Percentiles rank a stretch among this genome's conserved stretches.
These are phyloP conservation scores for Cercospora beticola DNA, from an alignment of 2,329 filamentous ascomycete genomes.

Conservation along the genomic window DNA sequence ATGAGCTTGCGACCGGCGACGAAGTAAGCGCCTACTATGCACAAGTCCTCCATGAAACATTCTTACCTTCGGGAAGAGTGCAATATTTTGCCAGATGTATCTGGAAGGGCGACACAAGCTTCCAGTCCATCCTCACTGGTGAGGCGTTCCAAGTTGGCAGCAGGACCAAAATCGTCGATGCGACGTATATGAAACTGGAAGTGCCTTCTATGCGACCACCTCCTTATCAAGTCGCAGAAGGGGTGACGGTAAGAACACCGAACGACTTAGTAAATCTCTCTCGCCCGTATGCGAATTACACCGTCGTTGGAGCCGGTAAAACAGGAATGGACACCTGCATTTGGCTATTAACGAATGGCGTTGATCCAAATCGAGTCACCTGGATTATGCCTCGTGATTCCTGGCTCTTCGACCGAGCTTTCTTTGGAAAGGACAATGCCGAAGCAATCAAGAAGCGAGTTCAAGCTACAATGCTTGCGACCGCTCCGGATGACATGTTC, in stretches of 20 bases:
- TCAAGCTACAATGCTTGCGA: slow-evolving; percentile 7
- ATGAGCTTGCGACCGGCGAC: slow-evolving; percentile 19
- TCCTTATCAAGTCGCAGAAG: slow-evolving; percentile 14
- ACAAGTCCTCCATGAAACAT: slow-evolving; percentile 21
- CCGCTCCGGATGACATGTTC: slow-evolving; percentile 18
- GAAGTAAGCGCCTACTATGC: slow-evolving; percentile 23
- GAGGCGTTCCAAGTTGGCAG: slow-evolving; percentile 15
- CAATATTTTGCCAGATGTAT: slow-evolving; percentile 22
- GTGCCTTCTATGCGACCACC: slow-evolving; percentile 26
- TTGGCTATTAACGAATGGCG: slow-evolving; percentile 21
- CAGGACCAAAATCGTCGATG: slow-evolving; percentile 24
- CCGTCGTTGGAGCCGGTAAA: slow-evolving; percentile 26
- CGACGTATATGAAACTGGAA: slow-evolving; percentile 22
- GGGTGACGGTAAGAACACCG: slow-evolving; percentile 11
- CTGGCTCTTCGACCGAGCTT: slow-evolving; percentile 20
- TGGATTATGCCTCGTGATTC: slow-evolving; percentile 29
- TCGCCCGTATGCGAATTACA: slow-evolving; percentile 19
- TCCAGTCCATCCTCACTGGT: slow-evolving; percentile 14
- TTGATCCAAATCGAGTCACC: slow-evolving; percentile 16
- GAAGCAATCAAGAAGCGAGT: neutral
- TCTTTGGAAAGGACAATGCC: slow-evolving; percentile 1
- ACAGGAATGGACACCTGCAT: slow-evolving; percentile 26
- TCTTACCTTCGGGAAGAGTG: slow-evolving; percentile 25
- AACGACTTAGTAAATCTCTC: slow-evolving; percentile 16
- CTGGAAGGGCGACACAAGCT: slow-evolving; percentile 20